Conservation (phyloP, 1,284 basidiomycete species). For the Spongiforma sp. region DNA sequence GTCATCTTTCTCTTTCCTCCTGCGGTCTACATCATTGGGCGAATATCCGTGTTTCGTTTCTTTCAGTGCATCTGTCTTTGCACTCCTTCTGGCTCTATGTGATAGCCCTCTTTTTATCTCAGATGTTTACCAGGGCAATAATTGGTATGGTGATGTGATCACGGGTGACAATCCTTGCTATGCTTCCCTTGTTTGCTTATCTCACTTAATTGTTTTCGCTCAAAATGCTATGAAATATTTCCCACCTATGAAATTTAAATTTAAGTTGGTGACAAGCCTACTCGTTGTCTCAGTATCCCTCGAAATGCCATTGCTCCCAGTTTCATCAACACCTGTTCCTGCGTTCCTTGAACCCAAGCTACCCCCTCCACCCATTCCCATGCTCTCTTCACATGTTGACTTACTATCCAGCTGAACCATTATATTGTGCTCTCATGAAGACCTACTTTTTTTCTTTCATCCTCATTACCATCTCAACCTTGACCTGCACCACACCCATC, state of each 20-base stretch:
- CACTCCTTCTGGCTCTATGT: no score
- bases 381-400: slow-evolving; percentile 1
- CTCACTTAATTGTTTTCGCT: no score
- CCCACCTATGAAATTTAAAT: neutral
- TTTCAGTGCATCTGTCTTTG: no score
- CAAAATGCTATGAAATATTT: no score
- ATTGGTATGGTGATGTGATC: no score
- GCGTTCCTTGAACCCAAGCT: neutral
- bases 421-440: neutral
- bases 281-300: neutral
- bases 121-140: no score
- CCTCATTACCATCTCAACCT: neutral
- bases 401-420: neutral
- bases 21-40: no score
- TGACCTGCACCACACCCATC: neutral
- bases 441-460: neutral
- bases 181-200: no score
- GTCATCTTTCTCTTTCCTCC: no score
- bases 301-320: neutral
- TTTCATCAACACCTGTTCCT: neutral
- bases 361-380: neutral
- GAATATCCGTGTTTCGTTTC: no score
- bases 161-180: no score
- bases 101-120: no score
- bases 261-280: neutral